Evolutionary conservation across 441 rosid species (phyloP).

Genomic region (Adansonia rubrostipa): DNA sequence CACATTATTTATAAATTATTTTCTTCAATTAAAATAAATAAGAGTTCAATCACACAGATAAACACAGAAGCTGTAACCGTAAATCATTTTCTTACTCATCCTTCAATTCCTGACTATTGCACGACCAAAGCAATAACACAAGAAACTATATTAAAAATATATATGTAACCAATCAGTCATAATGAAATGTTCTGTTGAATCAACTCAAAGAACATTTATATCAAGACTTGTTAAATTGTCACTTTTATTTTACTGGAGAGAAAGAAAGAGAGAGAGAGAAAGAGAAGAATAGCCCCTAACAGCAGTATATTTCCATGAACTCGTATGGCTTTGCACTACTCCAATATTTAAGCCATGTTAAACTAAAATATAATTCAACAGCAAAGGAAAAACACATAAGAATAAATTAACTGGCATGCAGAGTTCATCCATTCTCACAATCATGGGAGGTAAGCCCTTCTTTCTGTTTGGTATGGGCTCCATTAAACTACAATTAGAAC

Average conservation of each 20-base stretch:
- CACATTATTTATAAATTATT: background rate
- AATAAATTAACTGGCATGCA: background rate
- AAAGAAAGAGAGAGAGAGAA: background rate
- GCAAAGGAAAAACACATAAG: background rate
- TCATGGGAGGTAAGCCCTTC: background rate
- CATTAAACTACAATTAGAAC: background rate
- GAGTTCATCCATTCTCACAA: slow-evolving; percentile 1
- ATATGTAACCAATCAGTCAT: slow-evolving; percentile 2
- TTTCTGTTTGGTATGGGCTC: background rate
- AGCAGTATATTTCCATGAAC: background rate
- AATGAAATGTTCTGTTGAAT: background rate
- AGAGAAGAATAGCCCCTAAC: background rate
- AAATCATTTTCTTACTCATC: slow-evolving; percentile 6
- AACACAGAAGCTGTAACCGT: background rate
- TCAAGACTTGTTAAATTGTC: background rate
- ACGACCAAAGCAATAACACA: slow-evolving; percentile 6
- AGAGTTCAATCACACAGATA: background rate
- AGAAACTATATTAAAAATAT: background rate
- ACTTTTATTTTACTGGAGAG: background rate
- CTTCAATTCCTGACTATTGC: background rate
- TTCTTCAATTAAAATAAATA: background rate
- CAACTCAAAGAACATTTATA: background rate
- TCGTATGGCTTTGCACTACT: background rate
- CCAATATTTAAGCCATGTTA: background rate
- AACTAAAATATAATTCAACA: slow-evolving; percentile 7